Percentiles rank a stretch among this genome's conserved stretches.
phyloP scores from a whole-genome alignment of 2,329 filamentous ascomycete species.

The Microcyclosporella mali region DNA sequence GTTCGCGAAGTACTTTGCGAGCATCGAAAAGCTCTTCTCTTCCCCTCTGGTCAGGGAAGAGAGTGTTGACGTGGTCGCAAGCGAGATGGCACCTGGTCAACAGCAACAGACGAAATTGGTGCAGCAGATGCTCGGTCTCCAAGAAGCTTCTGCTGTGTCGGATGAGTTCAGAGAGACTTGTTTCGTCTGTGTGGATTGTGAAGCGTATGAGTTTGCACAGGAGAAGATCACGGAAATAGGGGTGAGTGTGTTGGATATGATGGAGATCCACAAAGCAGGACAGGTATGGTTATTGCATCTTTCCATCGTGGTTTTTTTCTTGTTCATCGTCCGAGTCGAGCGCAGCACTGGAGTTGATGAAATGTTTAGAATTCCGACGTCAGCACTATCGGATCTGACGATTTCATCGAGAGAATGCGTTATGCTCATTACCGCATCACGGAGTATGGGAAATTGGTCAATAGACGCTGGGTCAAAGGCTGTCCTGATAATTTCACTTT shows the following conservation, averaged over 20 bases:
- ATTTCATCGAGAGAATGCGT: slow-evolving; percentile 8
- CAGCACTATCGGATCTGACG: background rate
- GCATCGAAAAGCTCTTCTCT: too few species aligned
- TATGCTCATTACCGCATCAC: slow-evolving; percentile 63
- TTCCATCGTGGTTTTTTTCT: background rate
- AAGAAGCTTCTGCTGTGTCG: background rate
- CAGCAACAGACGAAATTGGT: too few species aligned
- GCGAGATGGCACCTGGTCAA: too few species aligned
- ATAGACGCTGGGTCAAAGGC: slow-evolving; percentile 62
- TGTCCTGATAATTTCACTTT: slow-evolving; percentile 72
- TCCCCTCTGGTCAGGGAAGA: too few species aligned
- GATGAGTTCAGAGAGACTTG: slow-evolving; percentile 33
- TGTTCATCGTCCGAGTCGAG: background rate
- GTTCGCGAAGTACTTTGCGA: too few species aligned
- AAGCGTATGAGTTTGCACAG: slow-evolving; percentile 66
- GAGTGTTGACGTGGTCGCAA: too few species aligned
- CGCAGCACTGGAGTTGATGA: background rate
- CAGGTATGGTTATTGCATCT: too few species aligned
- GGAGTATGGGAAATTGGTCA: slow-evolving; percentile 62
- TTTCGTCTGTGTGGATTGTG: slow-evolving; percentile 74
- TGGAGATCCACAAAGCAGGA: slow-evolving; percentile 29
- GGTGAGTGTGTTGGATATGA: slow-evolving; percentile 70
- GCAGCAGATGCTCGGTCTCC: background rate
- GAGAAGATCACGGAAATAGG: slow-evolving; percentile 77
- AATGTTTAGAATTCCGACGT: background rate